phyloP scores from a whole-genome alignment of 78 protist genomes.

The slime mould (Dictyostelium discoideum) region dicty_2.7 NC_007091.3:2811001-2811500 shows the following conservation, averaged over 20 bases:
- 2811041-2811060: background rate
- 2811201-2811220: constrained; percentile 95
- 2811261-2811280: constrained; percentile 98
- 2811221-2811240: constrained; percentile 98
- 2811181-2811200: background rate
- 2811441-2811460: constrained; percentile 92
- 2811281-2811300: constrained; percentile 98
- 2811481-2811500: constrained; percentile 98
- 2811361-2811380: constrained; percentile 98
- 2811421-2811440: constrained; percentile 89
- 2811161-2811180: background rate
- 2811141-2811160: background rate
- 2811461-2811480: constrained; percentile 93
- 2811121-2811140: background rate
- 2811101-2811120: background rate
- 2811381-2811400: constrained; percentile 98
- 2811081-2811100: background rate
- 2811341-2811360: constrained; percentile 99
- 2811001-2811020: background rate
- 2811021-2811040: background rate
- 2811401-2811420: constrained; percentile 88
- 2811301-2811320: constrained; percentile 99
- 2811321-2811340: constrained; percentile 99
- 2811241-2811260: constrained; percentile 97
- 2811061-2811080: background rate